Evolutionary conservation across 2,329 filamentous ascomycete species (phyloP).

Genomic region (Cladophialophora bantiana): DNA sequence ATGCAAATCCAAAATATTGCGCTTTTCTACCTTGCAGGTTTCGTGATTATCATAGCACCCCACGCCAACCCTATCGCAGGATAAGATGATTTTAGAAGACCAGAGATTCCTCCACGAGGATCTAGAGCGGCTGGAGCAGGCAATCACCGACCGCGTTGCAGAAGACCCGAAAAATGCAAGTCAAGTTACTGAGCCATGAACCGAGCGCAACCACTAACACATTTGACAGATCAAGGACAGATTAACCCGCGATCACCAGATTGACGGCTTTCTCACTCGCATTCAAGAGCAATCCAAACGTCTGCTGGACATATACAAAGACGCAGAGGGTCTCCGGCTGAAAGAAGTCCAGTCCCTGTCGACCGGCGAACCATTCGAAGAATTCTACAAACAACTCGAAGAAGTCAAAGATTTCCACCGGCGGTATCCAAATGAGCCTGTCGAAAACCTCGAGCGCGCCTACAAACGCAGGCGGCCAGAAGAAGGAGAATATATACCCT

Average conservation of each 20-base stretch:
- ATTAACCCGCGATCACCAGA: constrained; percentile 88
- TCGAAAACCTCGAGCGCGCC: constrained; percentile 91
- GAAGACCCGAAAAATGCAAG: constrained; percentile 88
- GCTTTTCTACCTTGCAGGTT: neutral
- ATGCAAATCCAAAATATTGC: neutral
- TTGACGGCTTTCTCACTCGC: constrained; percentile 82
- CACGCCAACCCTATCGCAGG: neutral
- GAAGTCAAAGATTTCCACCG: constrained; percentile 87
- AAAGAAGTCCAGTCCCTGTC: constrained; percentile 85
- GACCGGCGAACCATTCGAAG: constrained; percentile 83
- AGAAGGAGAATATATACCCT: constrained; percentile 68
- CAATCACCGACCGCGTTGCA: constrained; percentile 83
- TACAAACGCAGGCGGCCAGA: constrained; percentile 77
- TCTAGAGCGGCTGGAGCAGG: constrained; percentile 92
- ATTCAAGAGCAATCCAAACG: constrained; percentile 85
- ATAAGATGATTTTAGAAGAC: constrained; percentile 82
- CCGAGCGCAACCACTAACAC: constrained; percentile 5
- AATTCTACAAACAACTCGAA: constrained; percentile 85
- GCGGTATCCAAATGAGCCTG: constrained; percentile 89
- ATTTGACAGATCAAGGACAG: constrained; percentile 77
- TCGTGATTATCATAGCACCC: neutral
- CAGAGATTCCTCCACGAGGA: constrained; percentile 95
- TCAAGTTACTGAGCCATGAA: constrained; percentile 35
- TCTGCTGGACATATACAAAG: constrained; percentile 82
- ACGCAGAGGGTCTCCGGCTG: constrained; percentile 73